Evolutionary conservation across 2,329 filamentous ascomycete genomes (phyloP).

Genomic region (Paecilomyces fulvus): DNA sequence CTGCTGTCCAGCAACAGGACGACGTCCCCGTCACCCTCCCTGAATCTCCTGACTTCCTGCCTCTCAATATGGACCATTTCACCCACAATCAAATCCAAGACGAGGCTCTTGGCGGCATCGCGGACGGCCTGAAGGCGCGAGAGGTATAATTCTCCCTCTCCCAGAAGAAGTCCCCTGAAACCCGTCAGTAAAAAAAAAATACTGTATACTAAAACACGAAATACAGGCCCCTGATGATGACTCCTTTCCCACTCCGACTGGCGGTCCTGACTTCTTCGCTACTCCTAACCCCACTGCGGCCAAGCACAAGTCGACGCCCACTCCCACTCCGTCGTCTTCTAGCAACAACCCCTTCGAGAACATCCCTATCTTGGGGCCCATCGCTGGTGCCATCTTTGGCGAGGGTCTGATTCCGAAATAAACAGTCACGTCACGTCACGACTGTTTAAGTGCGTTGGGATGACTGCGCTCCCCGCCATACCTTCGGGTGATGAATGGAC

Average conservation of each 20-base stretch:
- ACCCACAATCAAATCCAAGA: not conserved
- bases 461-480: too few relatives aligned
- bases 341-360: not conserved
- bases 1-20: not conserved
- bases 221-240: not conserved
- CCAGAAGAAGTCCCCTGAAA: not conserved
- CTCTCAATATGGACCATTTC: too few relatives aligned
- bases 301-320: not conserved
- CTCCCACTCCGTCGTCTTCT: not conserved
- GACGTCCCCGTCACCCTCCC: slow-evolving; percentile 4
- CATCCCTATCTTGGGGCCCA: not conserved
- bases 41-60: not conserved
- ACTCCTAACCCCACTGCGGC: not conserved
- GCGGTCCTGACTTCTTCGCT: not conserved
- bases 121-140: not conserved
- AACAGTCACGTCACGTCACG: too few relatives aligned
- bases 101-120: not conserved
- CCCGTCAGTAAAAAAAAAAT: not conserved
- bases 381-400: not conserved
- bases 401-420: too few relatives aligned
- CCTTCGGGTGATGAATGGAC: not conserved
- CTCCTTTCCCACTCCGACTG: not conserved
- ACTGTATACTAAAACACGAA: not conserved
- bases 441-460: too few relatives aligned
- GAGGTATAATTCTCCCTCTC: not conserved